Conservation (phyloP, 2,329 filamentous ascomycete genomes). For the Domatiomyces globalis region DNA sequence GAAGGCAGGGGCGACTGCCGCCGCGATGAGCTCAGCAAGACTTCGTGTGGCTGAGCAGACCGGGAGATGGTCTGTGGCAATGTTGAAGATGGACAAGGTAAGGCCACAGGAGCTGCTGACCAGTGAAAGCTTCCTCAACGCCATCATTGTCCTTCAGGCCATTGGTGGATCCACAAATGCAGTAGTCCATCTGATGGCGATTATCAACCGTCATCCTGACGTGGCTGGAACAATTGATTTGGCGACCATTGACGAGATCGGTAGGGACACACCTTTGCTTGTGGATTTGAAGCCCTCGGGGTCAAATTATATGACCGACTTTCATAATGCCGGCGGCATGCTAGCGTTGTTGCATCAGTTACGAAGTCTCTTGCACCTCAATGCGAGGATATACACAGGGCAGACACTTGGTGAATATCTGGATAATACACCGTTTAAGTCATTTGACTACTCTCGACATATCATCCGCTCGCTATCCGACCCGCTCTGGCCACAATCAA, state of each 20-base stretch:
- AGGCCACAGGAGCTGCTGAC: conserved; percentile 40
- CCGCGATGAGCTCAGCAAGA: conserved; percentile 39
- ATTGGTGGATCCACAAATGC: conserved; percentile 45
- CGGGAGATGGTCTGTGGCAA: conserved; percentile 35
- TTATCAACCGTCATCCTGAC: conserved; percentile 39
- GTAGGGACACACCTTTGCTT: conserved; percentile 33
- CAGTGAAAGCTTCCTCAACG: conserved; percentile 42
- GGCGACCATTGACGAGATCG: conserved; percentile 35
- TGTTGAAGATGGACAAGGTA: conserved; percentile 33
- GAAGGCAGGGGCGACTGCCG: conserved; percentile 35
- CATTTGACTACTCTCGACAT: conserved; percentile 28
- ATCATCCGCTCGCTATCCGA: conserved; percentile 33
- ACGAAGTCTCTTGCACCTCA: conserved; percentile 32
- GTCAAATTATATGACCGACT: conserved; percentile 42
- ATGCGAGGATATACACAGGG: conserved; percentile 34
- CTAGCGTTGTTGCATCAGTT: conserved; percentile 34
- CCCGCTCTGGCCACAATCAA: conserved; percentile 33
- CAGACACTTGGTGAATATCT: conserved; percentile 35
- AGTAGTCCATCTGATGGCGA: conserved; percentile 41
- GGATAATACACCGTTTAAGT: conserved; percentile 29
- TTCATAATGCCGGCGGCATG: conserved; percentile 41
- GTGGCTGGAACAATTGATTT: conserved; percentile 33
- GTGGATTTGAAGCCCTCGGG: conserved; percentile 41
- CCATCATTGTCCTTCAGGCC: conserved; percentile 40
- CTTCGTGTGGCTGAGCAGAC: conserved; percentile 42